Evolutionary conservation across 768 basidiomycete genomes (phyloP).

Genomic region (Kwoniella botswanensis): DNA sequence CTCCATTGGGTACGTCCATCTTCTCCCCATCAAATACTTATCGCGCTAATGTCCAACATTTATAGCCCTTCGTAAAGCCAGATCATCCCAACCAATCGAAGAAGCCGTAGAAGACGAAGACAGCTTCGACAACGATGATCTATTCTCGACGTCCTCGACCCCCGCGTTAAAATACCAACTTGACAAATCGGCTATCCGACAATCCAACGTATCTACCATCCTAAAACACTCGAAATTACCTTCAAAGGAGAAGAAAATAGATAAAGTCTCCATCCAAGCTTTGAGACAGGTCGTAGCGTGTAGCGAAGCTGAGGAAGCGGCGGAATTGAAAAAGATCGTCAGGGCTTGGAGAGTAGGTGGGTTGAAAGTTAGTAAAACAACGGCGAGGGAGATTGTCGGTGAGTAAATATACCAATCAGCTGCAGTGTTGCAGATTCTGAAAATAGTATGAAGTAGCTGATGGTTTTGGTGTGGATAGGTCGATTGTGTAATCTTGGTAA

Average conservation of each 20-base stretch:
- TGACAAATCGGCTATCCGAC: conserved; percentile 25
- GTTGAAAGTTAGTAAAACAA: conserved; percentile 16
- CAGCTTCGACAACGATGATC: conserved; percentile 17
- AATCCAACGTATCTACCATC: conserved; percentile 17
- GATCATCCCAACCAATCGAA: neutral
- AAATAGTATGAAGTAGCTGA: neutral
- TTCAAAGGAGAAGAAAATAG: conserved; percentile 9
- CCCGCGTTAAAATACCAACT: neutral
- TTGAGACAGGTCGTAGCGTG: conserved; percentile 30
- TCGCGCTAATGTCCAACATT: neutral
- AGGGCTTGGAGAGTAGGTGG: conserved; percentile 22
- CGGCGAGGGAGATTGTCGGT: conserved; percentile 32
- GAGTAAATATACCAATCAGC: conserved; percentile 3
- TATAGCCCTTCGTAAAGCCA: conserved; percentile 18
- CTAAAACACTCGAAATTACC: conserved; percentile 11
- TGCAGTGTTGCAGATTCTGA: neutral
- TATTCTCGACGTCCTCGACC: conserved; percentile 16
- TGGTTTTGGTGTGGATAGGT: conserved; percentile 3
- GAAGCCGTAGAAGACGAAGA: conserved; percentile 19
- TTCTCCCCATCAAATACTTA: neutral
- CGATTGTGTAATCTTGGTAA: conserved; percentile 25
- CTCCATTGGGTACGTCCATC: conserved; percentile 1
- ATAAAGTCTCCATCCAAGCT: conserved; percentile 11
- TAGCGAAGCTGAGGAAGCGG: conserved; percentile 17
- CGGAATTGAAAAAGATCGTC: conserved; percentile 23